Evolutionary conservation across 441 rosid species (phyloP), one percentile per base, ranked within the genome.

Genomic region (Biscutella laevigata): DNA sequence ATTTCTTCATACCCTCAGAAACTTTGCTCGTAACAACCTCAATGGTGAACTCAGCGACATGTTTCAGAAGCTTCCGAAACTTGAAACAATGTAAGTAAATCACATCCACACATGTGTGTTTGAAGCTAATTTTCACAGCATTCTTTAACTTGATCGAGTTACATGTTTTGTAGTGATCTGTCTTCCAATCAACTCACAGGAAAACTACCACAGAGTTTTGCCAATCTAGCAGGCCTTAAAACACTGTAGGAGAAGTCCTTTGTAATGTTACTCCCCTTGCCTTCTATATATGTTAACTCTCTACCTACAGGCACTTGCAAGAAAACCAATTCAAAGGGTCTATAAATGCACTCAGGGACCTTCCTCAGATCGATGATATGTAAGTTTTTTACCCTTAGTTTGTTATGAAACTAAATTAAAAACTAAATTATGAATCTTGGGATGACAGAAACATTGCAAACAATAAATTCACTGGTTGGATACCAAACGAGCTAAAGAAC

Each of bases 381-480:
- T 90, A 77, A 63, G n/a, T n/a, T n/a, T n/a, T n/a, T n/a, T n/a
- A n/a, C n/a, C n/a, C n/a, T n/a, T n/a, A n/a, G n/a, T n/a, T n/a
- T n/a, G n/a, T n/a, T n/a, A n/a, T n/a, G n/a, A n/a, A n/a, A n/a
- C n/a, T n/a, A n/a, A n/a, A n/a, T n/a, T n/a, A n/a, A n/a, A n/a
- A n/a, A n/a, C n/a, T n/a, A n/a, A n/a, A n/a, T n/a, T 36, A 26
- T 41, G 53, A 61, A 49, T 35, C 49, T 66, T 53, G 9, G 10
- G 0, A 30, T 68, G 59, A 34, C 80, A 87, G 98, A 77, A 77
- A 86, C 53, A 78, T 92, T 4, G 79, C 65, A 59, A 74, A 92
- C 71, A 88, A 92, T 69, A 52, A 78, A 53, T 92, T 92, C 59
- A 77, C 77, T 32, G 97, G 97, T 49, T 92, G 95, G 95, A 74